A percentile compares a stretch with the other conserved stretches of the same genome.
Evolutionary conservation across 2,329 filamentous ascomycete species (phyloP).

Genomic region (Fusarium scirpi): DNA sequence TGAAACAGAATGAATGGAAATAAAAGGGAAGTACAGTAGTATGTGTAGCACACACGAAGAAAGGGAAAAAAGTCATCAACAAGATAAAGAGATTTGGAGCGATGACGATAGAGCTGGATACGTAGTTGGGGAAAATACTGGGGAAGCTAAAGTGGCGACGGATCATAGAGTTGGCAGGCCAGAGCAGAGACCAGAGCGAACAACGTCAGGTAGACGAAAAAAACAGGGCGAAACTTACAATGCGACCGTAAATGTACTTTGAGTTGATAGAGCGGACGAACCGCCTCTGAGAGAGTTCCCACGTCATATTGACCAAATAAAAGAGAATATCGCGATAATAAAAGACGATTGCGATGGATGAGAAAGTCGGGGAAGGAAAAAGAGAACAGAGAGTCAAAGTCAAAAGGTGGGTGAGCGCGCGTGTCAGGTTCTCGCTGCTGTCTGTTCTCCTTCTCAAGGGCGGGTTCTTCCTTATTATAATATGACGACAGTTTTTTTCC

Average conservation of each 20-base stretch:
- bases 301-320: conserved; percentile 29
- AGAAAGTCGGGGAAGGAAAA: conserved; percentile 3
- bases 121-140: conserved; percentile 32
- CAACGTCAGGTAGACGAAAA: conserved; percentile 9
- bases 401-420: conserved; percentile 6
- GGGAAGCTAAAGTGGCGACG: conserved; percentile 40
- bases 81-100: conserved; percentile 9
- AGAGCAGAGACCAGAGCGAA: background rate
- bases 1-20: background rate
- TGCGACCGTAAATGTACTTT: conserved; percentile 43
- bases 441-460: conserved; percentile 19
- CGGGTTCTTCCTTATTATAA: conserved; percentile 15
- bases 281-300: conserved; percentile 41
- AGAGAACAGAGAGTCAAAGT: conserved; percentile 14
- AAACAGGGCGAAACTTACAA: conserved; percentile 35
- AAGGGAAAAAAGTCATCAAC: conserved; percentile 3
- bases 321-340: conserved; percentile 6
- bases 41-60: background rate
- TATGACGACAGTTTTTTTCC: conserved; percentile 35
- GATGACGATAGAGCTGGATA: conserved; percentile 25
- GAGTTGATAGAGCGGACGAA: conserved; percentile 42
- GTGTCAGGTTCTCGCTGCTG: conserved; percentile 9
- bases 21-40: background rate
- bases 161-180: conserved; percentile 32
- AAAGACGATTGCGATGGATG: conserved; percentile 9